These are phyloP conservation scores for Phytopythium helicoides DNA, from an alignment of 352 stramenopile genomes.

Conservation along the genomic window DNA sequence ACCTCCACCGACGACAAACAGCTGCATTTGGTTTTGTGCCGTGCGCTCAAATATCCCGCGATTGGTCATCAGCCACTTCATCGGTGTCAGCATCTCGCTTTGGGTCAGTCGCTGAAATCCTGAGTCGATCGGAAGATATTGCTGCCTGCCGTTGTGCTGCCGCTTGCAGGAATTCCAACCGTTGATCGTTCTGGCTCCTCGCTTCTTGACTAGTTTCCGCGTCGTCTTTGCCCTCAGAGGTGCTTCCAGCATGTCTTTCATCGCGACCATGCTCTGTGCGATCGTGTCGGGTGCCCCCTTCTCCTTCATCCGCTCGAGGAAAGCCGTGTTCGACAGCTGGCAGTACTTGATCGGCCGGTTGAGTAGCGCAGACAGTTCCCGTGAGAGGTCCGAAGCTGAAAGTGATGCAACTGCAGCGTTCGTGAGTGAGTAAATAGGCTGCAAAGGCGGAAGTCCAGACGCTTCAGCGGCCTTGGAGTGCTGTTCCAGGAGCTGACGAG, in stretches of 20 bases:
- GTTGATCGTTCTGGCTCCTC: conserved; percentile 8
- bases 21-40: conserved; percentile 65
- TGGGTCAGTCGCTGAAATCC: conserved; percentile 56
- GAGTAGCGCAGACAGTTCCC: conserved; percentile 32
- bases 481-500: conserved; percentile 15
- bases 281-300: conserved; percentile 49
- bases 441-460: conserved; percentile 21
- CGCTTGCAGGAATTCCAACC: conserved; percentile 1
- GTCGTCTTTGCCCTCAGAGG: not conserved
- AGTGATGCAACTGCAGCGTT: conserved; percentile 26
- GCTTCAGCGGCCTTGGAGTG: not conserved
- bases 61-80: conserved; percentile 44
- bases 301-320: conserved; percentile 46
- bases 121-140: conserved; percentile 39
- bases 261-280: conserved; percentile 43
- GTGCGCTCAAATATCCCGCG: conserved; percentile 41
- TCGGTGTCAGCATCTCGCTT: conserved; percentile 31
- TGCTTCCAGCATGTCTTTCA: conserved; percentile 52
- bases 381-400: conserved; percentile 42
- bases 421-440: conserved; percentile 56
- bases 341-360: conserved; percentile 50
- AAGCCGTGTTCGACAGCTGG: conserved; percentile 35
- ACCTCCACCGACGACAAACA: conserved; percentile 76
- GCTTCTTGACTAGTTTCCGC: conserved; percentile 13
- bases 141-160: not conserved